These are phyloP conservation scores for Exophiala mesophila DNA, from an alignment of 2,329 filamentous ascomycete genomes.

Conservation along the genomic window DNA sequence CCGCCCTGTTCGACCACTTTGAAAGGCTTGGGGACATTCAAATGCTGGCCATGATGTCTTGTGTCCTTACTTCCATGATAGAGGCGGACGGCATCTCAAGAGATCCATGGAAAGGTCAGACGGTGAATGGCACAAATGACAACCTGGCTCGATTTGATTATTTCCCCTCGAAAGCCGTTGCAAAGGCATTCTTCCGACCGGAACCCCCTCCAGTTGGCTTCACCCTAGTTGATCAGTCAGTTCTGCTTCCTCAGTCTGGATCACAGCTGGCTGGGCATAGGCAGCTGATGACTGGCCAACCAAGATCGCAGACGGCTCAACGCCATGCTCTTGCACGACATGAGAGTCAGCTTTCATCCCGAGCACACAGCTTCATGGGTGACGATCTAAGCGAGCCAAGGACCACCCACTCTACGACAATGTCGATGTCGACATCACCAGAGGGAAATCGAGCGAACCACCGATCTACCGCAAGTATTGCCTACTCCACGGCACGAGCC, in stretches of 20 bases:
- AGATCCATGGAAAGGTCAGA: not conserved
- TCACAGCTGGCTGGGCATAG: constrained; percentile 1
- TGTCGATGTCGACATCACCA: constrained; percentile 26
- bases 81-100: constrained; percentile 9
- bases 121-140: not conserved
- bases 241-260: constrained; percentile 1
- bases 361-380: constrained; percentile 19
- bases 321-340: constrained; percentile 6
- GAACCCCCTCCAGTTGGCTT: constrained; percentile 14
- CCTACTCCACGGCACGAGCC: constrained; percentile 20
- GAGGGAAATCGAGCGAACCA: constrained; percentile 21
- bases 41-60: constrained; percentile 62
- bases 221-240: constrained; percentile 11
- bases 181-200: constrained; percentile 16
- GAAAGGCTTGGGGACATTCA: constrained; percentile 58
- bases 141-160: constrained; percentile 9
- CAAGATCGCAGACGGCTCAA: constrained; percentile 1
- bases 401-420: constrained; percentile 13
- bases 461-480: constrained; percentile 12
- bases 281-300: constrained; percentile 5
- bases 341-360: constrained; percentile 17
- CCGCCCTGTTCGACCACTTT: constrained; percentile 55
- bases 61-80: constrained; percentile 42
- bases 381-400: constrained; percentile 20
- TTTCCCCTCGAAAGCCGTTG: constrained; percentile 18